Evolutionary conservation across 331 rosid genomes (phyloP).

Genomic region (Arachis monticola): DNA sequence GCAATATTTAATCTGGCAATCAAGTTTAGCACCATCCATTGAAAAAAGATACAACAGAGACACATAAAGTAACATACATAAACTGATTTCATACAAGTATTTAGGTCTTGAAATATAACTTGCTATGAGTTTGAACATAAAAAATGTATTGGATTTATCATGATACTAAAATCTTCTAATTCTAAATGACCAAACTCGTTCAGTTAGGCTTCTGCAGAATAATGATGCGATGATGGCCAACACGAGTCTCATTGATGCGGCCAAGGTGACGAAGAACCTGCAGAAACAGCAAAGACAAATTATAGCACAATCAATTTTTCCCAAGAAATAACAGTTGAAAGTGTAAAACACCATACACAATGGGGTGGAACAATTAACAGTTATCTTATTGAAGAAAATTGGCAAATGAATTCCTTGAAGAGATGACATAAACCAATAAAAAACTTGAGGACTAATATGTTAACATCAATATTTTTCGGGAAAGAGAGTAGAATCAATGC

Average conservation of each 20-base stretch:
- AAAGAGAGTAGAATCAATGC: background rate
- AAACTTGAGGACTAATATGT: no score
- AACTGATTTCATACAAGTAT: background rate
- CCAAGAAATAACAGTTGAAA: background rate
- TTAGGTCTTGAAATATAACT: background rate
- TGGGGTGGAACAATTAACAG: background rate
- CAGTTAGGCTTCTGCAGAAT: constrained; percentile 69
- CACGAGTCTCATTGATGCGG: constrained; percentile 79
- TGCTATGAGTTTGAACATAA: background rate
- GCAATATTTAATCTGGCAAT: background rate
- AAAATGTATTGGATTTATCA: background rate
- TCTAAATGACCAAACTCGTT: background rate
- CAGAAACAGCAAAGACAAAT: constrained; percentile 16
- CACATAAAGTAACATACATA: background rate
- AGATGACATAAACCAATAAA: background rate
- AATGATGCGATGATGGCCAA: constrained; percentile 82
- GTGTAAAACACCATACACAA: background rate
- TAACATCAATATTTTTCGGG: background rate
- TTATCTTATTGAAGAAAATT: background rate
- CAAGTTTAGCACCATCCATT: background rate
- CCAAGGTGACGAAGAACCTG: constrained; percentile 98
- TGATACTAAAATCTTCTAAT: background rate
- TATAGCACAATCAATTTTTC: background rate
- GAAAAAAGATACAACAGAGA: background rate
- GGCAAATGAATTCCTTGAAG: background rate